Evolutionary conservation across 305 asterid genomes (phyloP), one percentile per base, ranked within the genome.

Genomic region (Galium porrigens): DNA sequence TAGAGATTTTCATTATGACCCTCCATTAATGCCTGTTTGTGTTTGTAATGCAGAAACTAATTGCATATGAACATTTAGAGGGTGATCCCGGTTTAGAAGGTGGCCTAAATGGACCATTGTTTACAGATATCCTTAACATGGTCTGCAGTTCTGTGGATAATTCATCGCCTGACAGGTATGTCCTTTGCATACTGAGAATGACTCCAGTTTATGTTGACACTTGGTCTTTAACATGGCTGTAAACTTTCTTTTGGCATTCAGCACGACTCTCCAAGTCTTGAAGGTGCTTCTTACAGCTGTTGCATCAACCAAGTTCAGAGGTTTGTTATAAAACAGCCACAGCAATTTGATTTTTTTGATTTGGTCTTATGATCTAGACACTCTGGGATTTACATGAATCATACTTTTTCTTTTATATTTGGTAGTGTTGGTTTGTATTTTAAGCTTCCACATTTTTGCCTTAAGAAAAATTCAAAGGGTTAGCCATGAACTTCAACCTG

Each of bases 71-170:
- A 73, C 97, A 90, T 79, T 83, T 94, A 58, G 99, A 90, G 86
- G 99, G 97, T 46, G 99, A 94, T 78, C 97, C 96, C 56, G 97
- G 99, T 77, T 82, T 87, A 69, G 97, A 88, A 73, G 86, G 86
- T 67, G 91, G 95, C 52, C 79, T 83, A 81, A 83, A 85, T 73
- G 89, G 86, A 17, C 86, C 81, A 37, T 65, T 94, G 64, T 80
- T 83, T 74, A 77, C 95, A 30, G 94, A 85, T 72, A 86, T 94
- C 73, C 83, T 94, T 74, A 87, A 75, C 83, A 90, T 85, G 90
- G 90, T 85, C 63, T 94, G 99, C 80, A 75, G 81, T 61, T 80
- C 85, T 73, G 97, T 88, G 82, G 96, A 94, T 81, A 90, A 94
- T 85, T 82, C 95, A 53, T 90, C 99, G 68, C 90, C 94, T 42